Base-by-base conservation (phyloP, 2,329 filamentous ascomycete species). In the Trichoderma sp. region DNA sequence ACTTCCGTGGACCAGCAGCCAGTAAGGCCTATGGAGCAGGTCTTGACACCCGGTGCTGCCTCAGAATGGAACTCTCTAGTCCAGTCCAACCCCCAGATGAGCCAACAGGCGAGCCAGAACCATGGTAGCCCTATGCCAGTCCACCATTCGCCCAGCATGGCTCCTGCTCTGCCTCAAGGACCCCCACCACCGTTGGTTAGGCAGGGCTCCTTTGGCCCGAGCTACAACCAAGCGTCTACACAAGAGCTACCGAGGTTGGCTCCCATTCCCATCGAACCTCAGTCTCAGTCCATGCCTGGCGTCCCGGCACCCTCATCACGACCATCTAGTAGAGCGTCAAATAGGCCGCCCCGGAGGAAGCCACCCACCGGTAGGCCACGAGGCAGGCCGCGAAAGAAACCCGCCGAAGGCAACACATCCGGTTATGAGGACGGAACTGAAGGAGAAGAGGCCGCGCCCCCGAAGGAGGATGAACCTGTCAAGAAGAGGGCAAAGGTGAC, bases 401-500 rank as follows among this genome's bases (percentile, higher is more conserved):
- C 84, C 34, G 79, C 79, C 23, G 86, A 88, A 72, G 91, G 91
- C 17, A 93, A 92, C 79, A 93, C 90, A 11, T 94, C 92, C 55
- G 91, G 90, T 6, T 91, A 93, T 75, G 92, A 95, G 76, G 88
- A 91, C 75, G 85, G 85, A 23, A 88, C 89, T 17, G 86, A 91
- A 76, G 85, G 83, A n/a, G 88, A 90, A 73, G 88, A 90, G 13
- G 85, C 80, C 6, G 36, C 67, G n/a, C 81, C 59, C 20, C 15
- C 20, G 12, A 70, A 83, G 20, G 88, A 90, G 72, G 88, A 90
- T 11, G 85, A 81, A 6, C 81, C 81, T 6, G 74, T 84, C 2
- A 85, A 85, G 74, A 98, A 97, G 82, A 88, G 95, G 76, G 94
- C 91, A 39, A 96, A 93, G 78, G 88, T 92, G 28, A 93, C 90